A percentile compares a stretch with the other conserved stretches of the same genome.
Evolutionary conservation across 306 rosid species (phyloP).

Genomic region (Purshia tridentata): DNA sequence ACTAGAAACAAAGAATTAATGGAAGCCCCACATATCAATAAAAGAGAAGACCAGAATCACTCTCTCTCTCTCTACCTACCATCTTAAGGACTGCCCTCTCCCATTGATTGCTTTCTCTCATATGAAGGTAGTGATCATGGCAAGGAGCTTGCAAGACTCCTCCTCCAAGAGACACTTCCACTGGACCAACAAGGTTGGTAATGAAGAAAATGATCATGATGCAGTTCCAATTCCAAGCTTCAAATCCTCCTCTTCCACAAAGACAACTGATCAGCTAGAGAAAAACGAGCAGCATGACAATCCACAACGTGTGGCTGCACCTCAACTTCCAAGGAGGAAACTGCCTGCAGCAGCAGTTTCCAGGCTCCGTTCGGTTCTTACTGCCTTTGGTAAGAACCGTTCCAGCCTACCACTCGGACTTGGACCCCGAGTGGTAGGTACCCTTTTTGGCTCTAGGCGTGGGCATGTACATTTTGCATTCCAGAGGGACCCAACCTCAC

Average conservation of each 20-base stretch:
- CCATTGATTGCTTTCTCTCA: slow-evolving; percentile 25
- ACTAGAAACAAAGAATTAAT: slow-evolving; percentile 44
- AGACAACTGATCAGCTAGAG: slow-evolving; percentile 28
- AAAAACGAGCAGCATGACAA: slow-evolving; percentile 27
- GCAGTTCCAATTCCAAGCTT: slow-evolving; percentile 33
- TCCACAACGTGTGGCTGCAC: slow-evolving; percentile 20
- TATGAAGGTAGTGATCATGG: slow-evolving; percentile 59
- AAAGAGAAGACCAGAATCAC: slow-evolving; percentile 36
- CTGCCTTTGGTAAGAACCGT: slow-evolving; percentile 66
- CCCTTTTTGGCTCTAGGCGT: slow-evolving; percentile 84
- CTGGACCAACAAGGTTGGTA: slow-evolving; percentile 85
- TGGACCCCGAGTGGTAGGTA: slow-evolving; percentile 77
- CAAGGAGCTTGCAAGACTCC: slow-evolving; percentile 54
- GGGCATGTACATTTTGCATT: slow-evolving; percentile 93
- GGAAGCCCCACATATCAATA: slow-evolving; percentile 43
- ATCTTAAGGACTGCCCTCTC: slow-evolving; percentile 33
- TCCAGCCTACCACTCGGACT: slow-evolving; percentile 54
- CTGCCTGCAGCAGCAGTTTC: slow-evolving; percentile 69
- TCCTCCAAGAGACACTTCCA: slow-evolving; percentile 95
- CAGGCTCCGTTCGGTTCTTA: slow-evolving; percentile 73
- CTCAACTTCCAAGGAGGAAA: slow-evolving; percentile 48
- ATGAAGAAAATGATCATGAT: slow-evolving; percentile 49
- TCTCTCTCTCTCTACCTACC: slow-evolving; percentile 20
- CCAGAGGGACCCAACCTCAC: slow-evolving; percentile 71
- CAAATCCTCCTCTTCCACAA: slow-evolving; percentile 49